Evolutionary conservation across 768 basidiomycete species (phyloP), one percentile per base, ranked within the genome.

Genomic region (Panellus pusillus): DNA sequence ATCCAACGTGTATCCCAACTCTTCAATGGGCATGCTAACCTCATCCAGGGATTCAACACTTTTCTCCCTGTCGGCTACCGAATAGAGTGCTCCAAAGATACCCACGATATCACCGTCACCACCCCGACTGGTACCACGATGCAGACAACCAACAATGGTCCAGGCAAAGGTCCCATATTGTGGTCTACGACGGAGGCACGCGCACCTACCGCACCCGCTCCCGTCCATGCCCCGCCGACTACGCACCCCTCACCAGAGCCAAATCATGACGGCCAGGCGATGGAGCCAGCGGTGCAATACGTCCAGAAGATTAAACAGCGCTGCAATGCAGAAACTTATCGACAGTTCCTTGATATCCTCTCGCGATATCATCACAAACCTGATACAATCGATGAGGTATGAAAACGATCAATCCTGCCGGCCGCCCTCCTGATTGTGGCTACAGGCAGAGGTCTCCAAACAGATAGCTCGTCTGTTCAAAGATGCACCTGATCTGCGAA

Each of bases 21-120:
- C 20, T 98, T 99, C 74, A 83, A 86, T 51, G 92, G 91, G 2
- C 93, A 97, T 64, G 91, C 92, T 0, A 67, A 76, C 6, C 87
- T 99, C 56, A 98, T 99, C 42, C 93, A 96, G 70, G 95, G 95
- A 9, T 99, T 99, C 80, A 98, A 98, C 72, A 97, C 94, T 0
- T 99, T 98, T 72, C 80, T 99, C 11, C 96, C 96, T 3, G 79
- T 83, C 18, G 96, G 96, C 14, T 99, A 98, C 66, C 86, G 91
- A 44, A 98, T 99, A 68, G 93, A 96, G 61, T 87, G 85, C 61
- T 79, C 79, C 13, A 73, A 73, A 29, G 85, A 89, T 62, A 71
- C 79, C n/a, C 74, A 79, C n/a, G 81, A 86, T 52, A 89, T 91
- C 64, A 90, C 86, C 1, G 89, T 91, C 31, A 90, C 87, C 0